Base-by-base conservation (phyloP, 441 rosid genomes). In the Omphalea diandra region DNA sequence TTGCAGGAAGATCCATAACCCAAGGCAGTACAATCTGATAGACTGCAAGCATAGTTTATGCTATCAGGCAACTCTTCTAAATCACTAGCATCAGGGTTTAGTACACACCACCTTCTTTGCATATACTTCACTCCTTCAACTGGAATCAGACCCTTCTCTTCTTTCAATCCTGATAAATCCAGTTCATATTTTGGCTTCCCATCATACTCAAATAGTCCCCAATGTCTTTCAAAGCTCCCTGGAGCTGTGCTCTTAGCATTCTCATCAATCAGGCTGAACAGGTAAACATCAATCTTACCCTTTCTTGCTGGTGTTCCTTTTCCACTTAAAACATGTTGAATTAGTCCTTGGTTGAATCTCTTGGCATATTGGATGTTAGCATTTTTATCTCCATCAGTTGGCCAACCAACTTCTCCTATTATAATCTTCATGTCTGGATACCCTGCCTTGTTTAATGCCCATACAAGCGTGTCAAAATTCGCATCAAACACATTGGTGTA, bases 381-480 rank as follows among this genome's bases (percentile, higher is more conserved):
- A 65, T 75, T 75, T 1, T 76, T 75, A 60, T 85, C 90, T 11
- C 98, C 97, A 46, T 94, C 98, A 0, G 97, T 87, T 0, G 97
- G 98, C 98, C 98, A 94, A 0, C 98, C 98, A 33, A 94, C 95
- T 79, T 94, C 98, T 29, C 98, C 98, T 41, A 94, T 68, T 49
- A 94, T 75, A 50, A 91, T 85, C 0, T 85, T 75, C 75, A 87
- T 63, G 7, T 86, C 81, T 31, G 86, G 88, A 60, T 85, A 94
- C 1, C 97, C 98, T 50, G 86, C 88, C 49, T 90, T 91, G 71
- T 85, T 84, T 0, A 94, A 74, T 2, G 98, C 88, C 44, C 85
- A 61, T 11, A 94, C 71, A 0, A 94, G 86, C 17, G 98, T 94
- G 71, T 94, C 97, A n/a, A 89, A 88, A 61, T 91, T 94, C 29